Conservation (phyloP, 768 basidiomycete species). For the Sporobolomyces roseus region DNA sequence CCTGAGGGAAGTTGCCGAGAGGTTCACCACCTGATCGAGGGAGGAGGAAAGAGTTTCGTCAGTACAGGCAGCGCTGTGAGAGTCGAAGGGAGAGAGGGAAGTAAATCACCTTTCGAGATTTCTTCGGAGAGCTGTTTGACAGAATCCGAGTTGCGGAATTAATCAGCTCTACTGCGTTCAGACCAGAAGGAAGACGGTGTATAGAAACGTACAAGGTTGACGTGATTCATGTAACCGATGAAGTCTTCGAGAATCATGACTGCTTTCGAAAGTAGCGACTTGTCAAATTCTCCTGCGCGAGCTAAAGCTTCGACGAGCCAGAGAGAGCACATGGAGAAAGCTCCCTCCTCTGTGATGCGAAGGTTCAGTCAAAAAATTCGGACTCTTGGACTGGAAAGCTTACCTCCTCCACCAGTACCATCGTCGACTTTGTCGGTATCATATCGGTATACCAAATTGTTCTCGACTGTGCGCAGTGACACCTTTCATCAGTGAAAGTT, state of each 20-base stretch:
- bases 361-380: background rate
- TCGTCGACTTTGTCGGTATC: slow-evolving; percentile 80
- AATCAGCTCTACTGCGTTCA: too few species aligned
- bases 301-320: slow-evolving; percentile 73
- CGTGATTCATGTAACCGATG: slow-evolving; percentile 73
- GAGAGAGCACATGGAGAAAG: slow-evolving; percentile 57
- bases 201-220: too few species aligned
- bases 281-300: slow-evolving; percentile 75
- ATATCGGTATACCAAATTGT: slow-evolving; percentile 86
- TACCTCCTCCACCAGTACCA: slow-evolving; percentile 65
- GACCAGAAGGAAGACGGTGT: too few species aligned
- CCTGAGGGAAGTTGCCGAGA: slow-evolving; percentile 47
- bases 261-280: slow-evolving; percentile 61
- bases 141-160: too few species aligned
- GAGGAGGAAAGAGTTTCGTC: slow-evolving; percentile 51
- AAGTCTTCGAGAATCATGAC: slow-evolving; percentile 76
- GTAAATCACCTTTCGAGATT: slow-evolving; percentile 51
- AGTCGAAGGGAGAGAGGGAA: background rate
- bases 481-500: background rate
- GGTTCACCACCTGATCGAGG: slow-evolving; percentile 9
- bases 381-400: background rate
- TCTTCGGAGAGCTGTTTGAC: slow-evolving; percentile 72
- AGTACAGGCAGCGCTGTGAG: too few species aligned
- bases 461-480: background rate
- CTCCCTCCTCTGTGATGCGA: slow-evolving; percentile 34